These are phyloP conservation scores for Euryodendron excelsum DNA, from an alignment of 148 eudicot genomes.

Conservation along the genomic window DNA sequence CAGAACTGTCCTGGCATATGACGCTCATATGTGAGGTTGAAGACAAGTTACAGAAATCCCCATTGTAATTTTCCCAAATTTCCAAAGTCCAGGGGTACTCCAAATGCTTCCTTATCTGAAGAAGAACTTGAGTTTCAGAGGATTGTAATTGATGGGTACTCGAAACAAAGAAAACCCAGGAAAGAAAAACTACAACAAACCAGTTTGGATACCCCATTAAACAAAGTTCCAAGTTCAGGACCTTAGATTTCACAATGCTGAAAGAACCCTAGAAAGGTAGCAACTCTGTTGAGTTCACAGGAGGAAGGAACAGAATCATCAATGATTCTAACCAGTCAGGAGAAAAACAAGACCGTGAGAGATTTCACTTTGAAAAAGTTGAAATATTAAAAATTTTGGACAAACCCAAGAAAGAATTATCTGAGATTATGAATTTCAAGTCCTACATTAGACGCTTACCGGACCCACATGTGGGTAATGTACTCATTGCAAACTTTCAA, in stretches of 20 bases:
- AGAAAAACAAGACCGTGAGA: neutral
- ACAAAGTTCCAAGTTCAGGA: constrained; percentile 6
- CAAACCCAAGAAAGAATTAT: neutral
- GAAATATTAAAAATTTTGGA: neutral
- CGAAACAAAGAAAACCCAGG: constrained; percentile 35
- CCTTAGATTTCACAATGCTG: neutral
- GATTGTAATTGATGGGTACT: constrained; percentile 42
- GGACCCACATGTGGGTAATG: no score
- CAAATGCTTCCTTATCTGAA: constrained; percentile 60
- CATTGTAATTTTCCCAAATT: constrained; percentile 41
- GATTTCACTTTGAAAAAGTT: neutral
- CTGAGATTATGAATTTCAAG: neutral
- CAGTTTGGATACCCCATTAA: constrained; percentile 33
- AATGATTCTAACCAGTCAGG: no score
- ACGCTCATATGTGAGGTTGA: constrained; percentile 37
- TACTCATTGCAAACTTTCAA: neutral
- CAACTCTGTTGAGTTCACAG: neutral
- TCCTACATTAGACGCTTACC: neutral
- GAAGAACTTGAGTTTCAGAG: constrained; percentile 49
- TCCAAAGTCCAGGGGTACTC: constrained; percentile 49
- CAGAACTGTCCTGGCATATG: constrained; percentile 39
- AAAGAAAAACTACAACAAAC: constrained; percentile 23
- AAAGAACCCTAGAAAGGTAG: constrained; percentile 19
- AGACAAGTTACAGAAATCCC: constrained; percentile 44
- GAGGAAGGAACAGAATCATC: neutral